Percentiles rank a stretch among this genome's conserved stretches.
Conservation (phyloP, 495 filamentous ascomycete genomes). For the Xylaria grammica region DNA sequence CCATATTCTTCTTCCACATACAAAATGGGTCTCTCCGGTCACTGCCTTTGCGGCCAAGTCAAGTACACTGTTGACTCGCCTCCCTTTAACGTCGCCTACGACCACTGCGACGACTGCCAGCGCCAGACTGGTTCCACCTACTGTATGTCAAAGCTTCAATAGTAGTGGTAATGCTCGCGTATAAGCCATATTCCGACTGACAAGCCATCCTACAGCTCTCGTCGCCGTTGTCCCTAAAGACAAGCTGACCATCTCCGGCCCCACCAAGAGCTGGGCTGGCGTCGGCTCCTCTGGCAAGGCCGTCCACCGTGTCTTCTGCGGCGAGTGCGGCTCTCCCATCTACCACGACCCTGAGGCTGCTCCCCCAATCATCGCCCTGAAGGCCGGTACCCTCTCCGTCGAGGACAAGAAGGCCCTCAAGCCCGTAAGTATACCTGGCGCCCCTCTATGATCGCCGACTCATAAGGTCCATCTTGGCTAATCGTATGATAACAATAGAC, state of each 20-base stretch:
- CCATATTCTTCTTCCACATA: slow-evolving; percentile 2
- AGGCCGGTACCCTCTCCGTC: slow-evolving; percentile 65
- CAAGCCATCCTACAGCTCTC: slow-evolving; percentile 54
- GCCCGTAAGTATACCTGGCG: slow-evolving; percentile 52
- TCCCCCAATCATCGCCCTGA: slow-evolving; percentile 70
- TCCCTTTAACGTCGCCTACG: slow-evolving; percentile 64
- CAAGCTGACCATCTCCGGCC: slow-evolving; percentile 63
- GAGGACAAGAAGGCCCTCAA: slow-evolving; percentile 71
- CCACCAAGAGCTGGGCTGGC: slow-evolving; percentile 65
- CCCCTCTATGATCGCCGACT: too few species aligned
- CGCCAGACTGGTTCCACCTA: slow-evolving; percentile 72
- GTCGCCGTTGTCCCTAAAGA: slow-evolving; percentile 69
- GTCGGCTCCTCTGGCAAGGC: slow-evolving; percentile 59
- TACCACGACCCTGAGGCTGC: slow-evolving; percentile 72
- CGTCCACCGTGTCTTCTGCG: slow-evolving; percentile 72
- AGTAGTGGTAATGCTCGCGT: background rate
- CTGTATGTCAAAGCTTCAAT: slow-evolving; percentile 50
- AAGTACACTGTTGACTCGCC: slow-evolving; percentile 66
- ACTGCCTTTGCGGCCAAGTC: slow-evolving; percentile 73
- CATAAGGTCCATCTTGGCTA: slow-evolving; percentile 3
- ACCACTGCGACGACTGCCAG: slow-evolving; percentile 77
- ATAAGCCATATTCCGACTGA: background rate
- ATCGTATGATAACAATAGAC: slow-evolving; percentile 45
- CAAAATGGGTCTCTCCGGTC: slow-evolving; percentile 69
- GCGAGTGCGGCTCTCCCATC: slow-evolving; percentile 70